Base-by-base conservation (phyloP, 2,329 filamentous ascomycete species). In the Ophiocordyceps camponoti-rufipedis region DNA sequence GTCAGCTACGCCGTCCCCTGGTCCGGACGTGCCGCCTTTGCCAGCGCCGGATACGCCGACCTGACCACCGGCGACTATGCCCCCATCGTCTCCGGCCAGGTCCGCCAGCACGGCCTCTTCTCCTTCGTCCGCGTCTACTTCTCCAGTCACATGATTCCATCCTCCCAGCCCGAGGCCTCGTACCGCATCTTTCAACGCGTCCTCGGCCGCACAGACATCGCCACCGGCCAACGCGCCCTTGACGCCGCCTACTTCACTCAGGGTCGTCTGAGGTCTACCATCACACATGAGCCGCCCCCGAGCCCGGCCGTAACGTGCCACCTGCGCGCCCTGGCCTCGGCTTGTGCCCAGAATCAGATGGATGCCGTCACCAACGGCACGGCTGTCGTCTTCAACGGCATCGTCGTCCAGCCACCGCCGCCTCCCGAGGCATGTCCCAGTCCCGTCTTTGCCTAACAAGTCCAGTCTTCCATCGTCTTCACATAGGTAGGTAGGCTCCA, bases 1-100 rank as follows among this genome's bases (percentile, higher is more conserved):
- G 69, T 82, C 38, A 82, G 78, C 5, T 66, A 85, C 2, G 70
- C 74, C 1, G 63, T 85, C 0, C 66, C 73, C n/a, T 67, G 71
- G 18, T 62, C 67, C 28, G 60, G 68, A 43, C 56, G 60, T 5
- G 49, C 55, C 31, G 52, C 59, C n/a, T 77, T 80, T 50, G 60
- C 66, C 0, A 58, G 58, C 1, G 78, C 85, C 0, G 83, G 82
- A 1, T 91, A 89, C 57, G 48, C 62, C 76, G 8, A 75, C 82
- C 10, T 45, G 13, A 78, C 81, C 23, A 23, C 23, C 23, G 23
- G 23, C 23, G n/a, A n/a, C n/a, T n/a, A 23, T 23, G 23, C 23
- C 23, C 23, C 23, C 23, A 23, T 5, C 23, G 71, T 76, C 47
- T 82, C 85, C 0, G 73, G 84, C 5, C 83, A 89, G 58, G 80